Evolutionary conservation across 2,329 filamentous ascomycete species (phyloP), one percentile per base, ranked within the genome.

Genomic region (Lecanosticta acicola): DNA sequence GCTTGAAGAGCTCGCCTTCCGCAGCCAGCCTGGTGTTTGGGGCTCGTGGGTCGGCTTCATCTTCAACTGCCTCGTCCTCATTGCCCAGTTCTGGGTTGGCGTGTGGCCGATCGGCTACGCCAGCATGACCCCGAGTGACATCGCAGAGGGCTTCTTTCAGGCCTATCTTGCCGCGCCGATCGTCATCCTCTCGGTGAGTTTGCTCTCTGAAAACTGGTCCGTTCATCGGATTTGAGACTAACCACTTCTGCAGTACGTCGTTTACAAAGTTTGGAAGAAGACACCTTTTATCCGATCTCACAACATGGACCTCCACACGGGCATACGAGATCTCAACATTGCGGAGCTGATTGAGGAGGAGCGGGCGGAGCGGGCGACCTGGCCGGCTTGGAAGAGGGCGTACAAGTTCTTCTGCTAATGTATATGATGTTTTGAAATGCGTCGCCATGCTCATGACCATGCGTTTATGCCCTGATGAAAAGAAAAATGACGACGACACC

Each of bases 261-360:
- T 66, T 0, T 91, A 94, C 68, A 94, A 94, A 69, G 13, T 93
- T 26, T 84, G 74, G 66, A 86, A 79, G 63, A 75, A 74, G 32
- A 46, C 44, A 3, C 32, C 32, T 11, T 74, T 87, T 46, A 75
- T 95, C 35, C 73, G 76, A 14, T 68, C 77, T 26, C 72, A 76
- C 41, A 84, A 94, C 52, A 94, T 96, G 82, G 90, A 96, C 67
- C 70, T 96, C 51, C 79, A 84, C 49, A 94, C 89, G 0, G 91
- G 91, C 2, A 80, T 89, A 20, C 76, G 90, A 19, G 88, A 95
- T 61, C 78, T 96, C 47, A 90, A 95, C 63, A 70, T 96, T 36
- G 80, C 82, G 20, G 79, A 85, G 49, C 69, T 97, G 40, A 73
- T 94, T 40, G 82, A 83, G 34, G 85, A 94, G 65, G 91, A 96